Base-by-base conservation (phyloP, 306 rosid genomes). In the Prunus mume region DNA sequence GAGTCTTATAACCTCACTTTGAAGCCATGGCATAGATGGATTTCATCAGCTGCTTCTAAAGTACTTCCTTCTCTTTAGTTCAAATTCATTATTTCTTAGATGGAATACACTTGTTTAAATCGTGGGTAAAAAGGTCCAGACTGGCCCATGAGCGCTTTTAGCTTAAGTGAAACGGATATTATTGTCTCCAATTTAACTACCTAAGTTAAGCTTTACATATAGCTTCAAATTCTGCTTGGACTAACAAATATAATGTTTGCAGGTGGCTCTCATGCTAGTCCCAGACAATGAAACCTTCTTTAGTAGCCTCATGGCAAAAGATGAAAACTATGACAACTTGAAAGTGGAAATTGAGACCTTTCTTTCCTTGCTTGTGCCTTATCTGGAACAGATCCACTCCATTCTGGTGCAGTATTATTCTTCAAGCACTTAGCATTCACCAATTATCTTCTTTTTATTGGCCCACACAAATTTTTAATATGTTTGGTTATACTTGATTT, bases 1-100 rank as follows among this genome's bases (percentile, higher is more conserved):
- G 99, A 89, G 72, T 80, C 93, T 49, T 95, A 95, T 57, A 81
- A 57, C 80, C 77, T 83, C 78, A 87, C 96, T 68, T 76, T 96
- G 76, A 79, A 86, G 83, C 93, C 93, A 49, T 92, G 97, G 97
- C 99, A 96, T 80, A 91, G 93, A 79, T 96, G 99, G 99, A 92
- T 96, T 80, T 81, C 99, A 46, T 84, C 98, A 43, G 97, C 99
- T 38, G 98, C 99, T 84, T 88, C 76, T 83, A 92, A 83, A 81
- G 99, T 96, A 88, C 5, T 19, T 14, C 55, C 49, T 52, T 79
- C 55, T 58, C 6, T 43, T 14, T 15, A 11, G 2, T 25, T 4
- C 22, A 52, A 6, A 17, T 18, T 49, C 19, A 49, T 49, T 49
- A 13, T 12, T 49, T 9, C 9, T 38, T 38, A 7, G 9, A 38